Percentiles rank a stretch among this genome's conserved stretches.
These are phyloP conservation scores for Xerocomellus intermedius DNA, from an alignment of 768 basidiomycete species.

Conservation along the genomic window DNA sequence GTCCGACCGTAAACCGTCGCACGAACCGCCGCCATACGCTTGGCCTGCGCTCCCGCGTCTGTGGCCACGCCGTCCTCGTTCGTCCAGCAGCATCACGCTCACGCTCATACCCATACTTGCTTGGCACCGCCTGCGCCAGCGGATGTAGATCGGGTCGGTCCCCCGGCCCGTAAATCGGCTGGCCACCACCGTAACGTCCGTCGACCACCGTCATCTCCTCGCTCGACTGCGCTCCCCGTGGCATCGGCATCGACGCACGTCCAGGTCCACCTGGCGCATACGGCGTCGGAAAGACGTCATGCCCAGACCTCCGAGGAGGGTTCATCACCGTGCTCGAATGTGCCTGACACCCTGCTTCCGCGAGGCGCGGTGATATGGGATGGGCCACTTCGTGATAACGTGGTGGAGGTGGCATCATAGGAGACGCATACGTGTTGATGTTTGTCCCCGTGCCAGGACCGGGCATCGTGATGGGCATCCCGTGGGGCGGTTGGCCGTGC, in stretches of 20 bases:
- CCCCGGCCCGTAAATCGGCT: slow-evolving; percentile 1
- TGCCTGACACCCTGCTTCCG: slow-evolving; percentile 28
- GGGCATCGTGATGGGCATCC: neutral
- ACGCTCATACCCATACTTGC: slow-evolving; percentile 6
- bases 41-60: slow-evolving; percentile 18
- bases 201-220: slow-evolving; percentile 15
- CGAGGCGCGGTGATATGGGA: slow-evolving; percentile 17
- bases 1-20: slow-evolving; percentile 23
- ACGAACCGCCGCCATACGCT: slow-evolving; percentile 28
- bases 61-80: neutral
- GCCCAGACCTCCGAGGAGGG: slow-evolving; percentile 19
- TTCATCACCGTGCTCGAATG: slow-evolving; percentile 7
- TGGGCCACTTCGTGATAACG: slow-evolving; percentile 20
- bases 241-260: neutral
- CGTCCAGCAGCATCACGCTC: slow-evolving; percentile 5
- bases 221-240: slow-evolving; percentile 7
- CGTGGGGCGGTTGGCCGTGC: slow-evolving; percentile 3
- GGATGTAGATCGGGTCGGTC: slow-evolving; percentile 7
- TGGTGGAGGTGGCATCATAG: slow-evolving; percentile 14
- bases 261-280: neutral
- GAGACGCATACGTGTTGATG: slow-evolving; percentile 7
- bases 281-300: slow-evolving; percentile 6
- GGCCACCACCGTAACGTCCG: neutral
- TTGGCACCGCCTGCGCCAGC: neutral
- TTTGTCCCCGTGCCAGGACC: slow-evolving; percentile 4